Evolutionary conservation across 2,329 filamentous ascomycete species (phyloP), one percentile per base, ranked within the genome.

Genomic region (Exserohilum rostratum): DNA sequence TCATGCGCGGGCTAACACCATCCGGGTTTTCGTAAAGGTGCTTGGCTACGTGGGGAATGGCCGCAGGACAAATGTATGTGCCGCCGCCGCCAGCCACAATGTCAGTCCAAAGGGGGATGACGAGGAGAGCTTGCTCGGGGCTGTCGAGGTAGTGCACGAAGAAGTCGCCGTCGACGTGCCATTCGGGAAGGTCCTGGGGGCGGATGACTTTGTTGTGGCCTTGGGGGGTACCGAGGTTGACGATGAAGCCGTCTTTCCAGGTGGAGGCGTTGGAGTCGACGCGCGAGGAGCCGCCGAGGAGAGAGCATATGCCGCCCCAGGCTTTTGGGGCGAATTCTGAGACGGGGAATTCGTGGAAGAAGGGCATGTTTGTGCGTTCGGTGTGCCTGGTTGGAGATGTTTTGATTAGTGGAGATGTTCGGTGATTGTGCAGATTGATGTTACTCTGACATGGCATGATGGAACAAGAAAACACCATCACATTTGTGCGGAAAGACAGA

Each of bases 151-250:
- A 90, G 75, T 90, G 87, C 5, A 87, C 80, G 69, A 90, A 90
- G 71, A 89, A 90, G 62, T 90, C 87, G 7, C 87, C 87, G 71
- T 90, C 87, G 15, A 88, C 85, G 71, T 90, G 87, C 87, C 87
- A 90, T 18, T 78, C 78, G 6, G 77, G 66, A 18, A 89, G 75
- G 0, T 84, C 79, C 46, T 80, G 77, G 0, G 85, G 85, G 31
- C 78, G 72, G 3, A 81, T 71, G 7, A 79, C 77, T 45, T 77
- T 78, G 5, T 82, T 80, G 55, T 84, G 82, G 43, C 76, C 76
- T 46, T 79, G 68, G 1, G 71, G 68, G 2, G 80, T 84, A 11
- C 88, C 88, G 6, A 90, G 79, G 71, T 90, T 90, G 35, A 90
- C 86, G 64, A 90, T 90, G 51, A 90, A 81, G 3, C 82, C 81